phyloP scores from a whole-genome alignment of 139 green algal species.

The Micractinium sp. region DNA sequence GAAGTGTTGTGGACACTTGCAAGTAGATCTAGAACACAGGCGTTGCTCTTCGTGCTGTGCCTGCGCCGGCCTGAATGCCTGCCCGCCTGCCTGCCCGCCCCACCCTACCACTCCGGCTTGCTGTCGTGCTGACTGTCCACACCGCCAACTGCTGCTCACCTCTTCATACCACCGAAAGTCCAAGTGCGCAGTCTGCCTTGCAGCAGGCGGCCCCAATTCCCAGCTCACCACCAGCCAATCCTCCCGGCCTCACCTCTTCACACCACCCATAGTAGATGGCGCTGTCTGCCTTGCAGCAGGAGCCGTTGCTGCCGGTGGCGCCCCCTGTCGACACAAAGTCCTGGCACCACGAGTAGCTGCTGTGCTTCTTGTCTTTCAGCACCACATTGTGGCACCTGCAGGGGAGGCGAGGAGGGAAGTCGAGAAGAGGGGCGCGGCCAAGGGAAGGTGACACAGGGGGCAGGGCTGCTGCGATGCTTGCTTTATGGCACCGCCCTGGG shows the following conservation, averaged over 20 bases:
- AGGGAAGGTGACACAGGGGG: not conserved
- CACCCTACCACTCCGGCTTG: too few species aligned
- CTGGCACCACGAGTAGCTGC: slow-evolving; percentile 45
- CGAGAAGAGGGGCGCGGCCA: not conserved
- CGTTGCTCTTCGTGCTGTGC: not conserved
- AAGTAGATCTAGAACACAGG: too few species aligned
- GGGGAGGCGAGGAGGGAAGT: not conserved
- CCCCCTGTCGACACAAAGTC: slow-evolving; percentile 58
- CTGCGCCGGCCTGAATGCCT: too few species aligned
- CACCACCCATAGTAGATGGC: slow-evolving; percentile 58
- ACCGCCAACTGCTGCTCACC: too few species aligned
- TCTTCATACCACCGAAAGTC: too few species aligned
- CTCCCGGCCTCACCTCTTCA: slow-evolving; percentile 13
- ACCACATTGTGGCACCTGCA: slow-evolving; percentile 50
- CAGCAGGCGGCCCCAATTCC: not conserved
- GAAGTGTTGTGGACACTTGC: not conserved
- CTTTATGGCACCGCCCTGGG: too few species aligned
- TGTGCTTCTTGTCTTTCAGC: not conserved
- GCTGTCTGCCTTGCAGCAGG: slow-evolving; percentile 70
- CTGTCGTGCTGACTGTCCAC: too few species aligned
- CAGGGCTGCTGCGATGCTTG: not conserved
- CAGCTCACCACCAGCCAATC: not conserved
- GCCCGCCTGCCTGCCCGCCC: not conserved
- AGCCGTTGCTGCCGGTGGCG: slow-evolving; percentile 33
- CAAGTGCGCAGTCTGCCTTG: not conserved